Evolutionary conservation across 768 basidiomycete species (phyloP), one percentile per base, ranked within the genome.

Genomic region (Cystobasidium ongulense): DNA sequence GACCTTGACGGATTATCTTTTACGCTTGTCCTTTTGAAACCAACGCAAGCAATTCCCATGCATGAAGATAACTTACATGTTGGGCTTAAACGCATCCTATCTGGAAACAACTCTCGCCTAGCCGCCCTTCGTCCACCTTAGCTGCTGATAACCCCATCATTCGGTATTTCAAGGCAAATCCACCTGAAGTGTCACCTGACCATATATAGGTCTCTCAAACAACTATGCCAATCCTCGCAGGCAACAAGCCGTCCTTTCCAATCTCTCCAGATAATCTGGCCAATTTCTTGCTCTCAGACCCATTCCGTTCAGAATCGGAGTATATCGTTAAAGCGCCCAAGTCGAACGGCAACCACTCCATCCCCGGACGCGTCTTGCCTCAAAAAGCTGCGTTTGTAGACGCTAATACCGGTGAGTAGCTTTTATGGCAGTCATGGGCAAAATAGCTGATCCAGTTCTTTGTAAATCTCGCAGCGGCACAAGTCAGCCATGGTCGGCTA

Each of bases 321-420:
- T 52, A 50, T 25, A 52, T 67, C 27, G 11, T n/a, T 18, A 15
- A 67, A 52, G 65, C 41, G 21, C 27, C 43, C 25, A 29, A 23
- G 5, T 27, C n/a, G 27, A 67, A 67, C 31, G 39, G 29, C 29
- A 50, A 50, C n/a, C 65, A 67, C 27, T 67, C 7, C 46, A 43
- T 67, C 15, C 29, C 27, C 23, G 41, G 52, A 3, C 3, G 27
- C 41, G 23, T 67, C 11, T 23, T 43, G 27, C 41, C 43, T 25
- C 65, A 67, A 3, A 67, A 67, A 38, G 41, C 65, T 29, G 65
- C 65, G 41, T 67, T 67, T 38, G 46, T 67, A 15, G 52, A 43
- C 29, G 25, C 41, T 27, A 31, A 23, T 13, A 67, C 65, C 1
- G 63, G 63, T 64, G 35, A 7, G 39, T 35, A 38, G 25, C 63